Evolutionary conservation across 257 asterid genomes (phyloP).

Genomic region (Echites panduratus): DNA sequence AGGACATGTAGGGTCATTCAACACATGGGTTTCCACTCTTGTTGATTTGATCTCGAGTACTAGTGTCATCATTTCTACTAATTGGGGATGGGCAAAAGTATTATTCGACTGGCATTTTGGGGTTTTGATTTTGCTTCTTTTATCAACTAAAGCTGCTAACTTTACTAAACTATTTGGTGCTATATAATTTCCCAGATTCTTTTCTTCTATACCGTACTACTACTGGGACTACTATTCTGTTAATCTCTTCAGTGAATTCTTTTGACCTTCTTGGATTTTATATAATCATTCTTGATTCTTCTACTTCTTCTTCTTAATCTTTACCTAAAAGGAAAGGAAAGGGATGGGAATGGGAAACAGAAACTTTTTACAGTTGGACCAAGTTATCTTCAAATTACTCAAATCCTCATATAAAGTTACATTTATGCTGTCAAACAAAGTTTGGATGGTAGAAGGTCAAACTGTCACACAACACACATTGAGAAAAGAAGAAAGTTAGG

Average conservation of each 20-base stretch:
- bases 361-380: background rate
- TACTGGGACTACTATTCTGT: background rate
- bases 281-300: background rate
- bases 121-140: slow-evolving; percentile 29
- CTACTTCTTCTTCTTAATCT: background rate
- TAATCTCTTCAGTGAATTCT: background rate
- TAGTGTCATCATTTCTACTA: slow-evolving; percentile 31
- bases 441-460: slow-evolving; percentile 17
- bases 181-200: background rate
- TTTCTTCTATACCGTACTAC: background rate
- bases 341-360: background rate
- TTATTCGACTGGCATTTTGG: slow-evolving; percentile 20
- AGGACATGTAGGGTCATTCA: slow-evolving; percentile 38
- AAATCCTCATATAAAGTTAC: slow-evolving; percentile 10
- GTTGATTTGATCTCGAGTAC: slow-evolving; percentile 20
- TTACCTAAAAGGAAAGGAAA: slow-evolving; percentile 2
- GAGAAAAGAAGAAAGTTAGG: background rate
- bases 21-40: slow-evolving; percentile 45
- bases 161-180: background rate
- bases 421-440: slow-evolving; percentile 6
- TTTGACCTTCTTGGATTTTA: background rate
- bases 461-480: too few relatives aligned
- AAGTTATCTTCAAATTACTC: background rate
- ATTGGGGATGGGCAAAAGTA: slow-evolving; percentile 15
- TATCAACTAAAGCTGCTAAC: slow-evolving; percentile 29